phyloP scores from a whole-genome alignment of 208 protist genomes.

The Phytomonas sp. region DNA sequence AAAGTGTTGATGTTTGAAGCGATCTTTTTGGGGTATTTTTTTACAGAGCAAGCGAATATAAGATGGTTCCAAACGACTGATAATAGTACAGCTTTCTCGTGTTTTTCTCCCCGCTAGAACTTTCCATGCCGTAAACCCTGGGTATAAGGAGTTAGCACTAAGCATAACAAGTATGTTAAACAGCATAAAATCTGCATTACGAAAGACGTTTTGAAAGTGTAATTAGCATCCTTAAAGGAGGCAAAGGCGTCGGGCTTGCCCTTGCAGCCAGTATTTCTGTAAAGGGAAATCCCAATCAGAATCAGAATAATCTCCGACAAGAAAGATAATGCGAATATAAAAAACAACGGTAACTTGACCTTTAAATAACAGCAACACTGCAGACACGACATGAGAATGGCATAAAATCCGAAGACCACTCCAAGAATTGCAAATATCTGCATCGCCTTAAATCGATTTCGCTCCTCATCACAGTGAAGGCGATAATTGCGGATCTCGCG shows the following conservation, averaged over 20 bases:
- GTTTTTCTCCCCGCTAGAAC: slow-evolving; percentile 13
- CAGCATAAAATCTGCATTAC: slow-evolving; percentile 33
- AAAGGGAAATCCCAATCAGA: slow-evolving; percentile 20
- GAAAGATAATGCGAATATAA: slow-evolving; percentile 31
- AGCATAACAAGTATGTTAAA: slow-evolving; percentile 20
- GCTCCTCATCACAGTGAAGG: slow-evolving; percentile 18
- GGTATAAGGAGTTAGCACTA: slow-evolving; percentile 38
- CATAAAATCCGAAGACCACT: slow-evolving; percentile 37
- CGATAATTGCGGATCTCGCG: slow-evolving; percentile 36
- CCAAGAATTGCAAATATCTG: slow-evolving; percentile 34
- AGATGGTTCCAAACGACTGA: neutral
- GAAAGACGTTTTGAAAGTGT: slow-evolving; percentile 28
- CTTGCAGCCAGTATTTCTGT: slow-evolving; percentile 26
- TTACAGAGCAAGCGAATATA: neutral
- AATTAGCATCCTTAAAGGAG: slow-evolving; percentile 35
- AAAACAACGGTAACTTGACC: slow-evolving; percentile 39
- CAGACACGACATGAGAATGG: slow-evolving; percentile 26
- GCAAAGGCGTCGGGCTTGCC: slow-evolving; percentile 8
- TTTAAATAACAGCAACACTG: slow-evolving; percentile 35
- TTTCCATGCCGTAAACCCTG: slow-evolving; percentile 48
- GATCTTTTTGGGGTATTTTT: neutral
- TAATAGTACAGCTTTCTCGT: neutral
- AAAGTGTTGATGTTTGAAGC: neutral
- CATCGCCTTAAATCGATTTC: slow-evolving; percentile 21
- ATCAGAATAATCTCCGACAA: slow-evolving; percentile 27